Conservation (phyloP, 257 asterid genomes). For the Solanum corneliomulleri region DNA sequence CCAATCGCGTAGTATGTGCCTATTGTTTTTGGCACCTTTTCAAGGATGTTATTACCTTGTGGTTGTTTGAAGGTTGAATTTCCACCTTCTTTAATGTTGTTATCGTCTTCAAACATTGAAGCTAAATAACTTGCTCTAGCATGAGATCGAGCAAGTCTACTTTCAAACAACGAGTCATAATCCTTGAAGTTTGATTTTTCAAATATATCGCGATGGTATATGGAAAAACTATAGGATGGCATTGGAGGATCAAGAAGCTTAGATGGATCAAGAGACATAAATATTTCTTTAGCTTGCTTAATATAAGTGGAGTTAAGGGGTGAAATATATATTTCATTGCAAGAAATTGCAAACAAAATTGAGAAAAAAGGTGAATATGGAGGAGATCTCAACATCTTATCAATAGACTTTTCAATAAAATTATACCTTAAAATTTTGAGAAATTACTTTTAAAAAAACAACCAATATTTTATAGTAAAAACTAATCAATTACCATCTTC, state of each 20-base stretch:
- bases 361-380: background rate
- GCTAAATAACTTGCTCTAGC: too few relatives aligned
- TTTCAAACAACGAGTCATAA: too few relatives aligned
- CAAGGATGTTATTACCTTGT: background rate
- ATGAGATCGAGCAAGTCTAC: too few relatives aligned
- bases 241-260: background rate
- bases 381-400: too few relatives aligned
- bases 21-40: background rate
- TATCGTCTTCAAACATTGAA: background rate
- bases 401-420: too few relatives aligned
- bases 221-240: background rate
- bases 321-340: background rate
- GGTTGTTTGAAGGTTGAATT: background rate
- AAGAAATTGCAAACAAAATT: background rate
- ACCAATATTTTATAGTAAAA: too few relatives aligned
- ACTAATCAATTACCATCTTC: too few relatives aligned
- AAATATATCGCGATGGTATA: background rate
- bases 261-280: background rate
- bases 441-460: too few relatives aligned
- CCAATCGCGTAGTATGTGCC: background rate
- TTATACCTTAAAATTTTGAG: too few relatives aligned
- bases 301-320: background rate
- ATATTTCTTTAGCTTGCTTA: background rate
- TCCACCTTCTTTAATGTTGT: background rate
- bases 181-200: background rate